Conservation (phyloP, 345 rosid species). For the Lepidium didymum region DNA sequence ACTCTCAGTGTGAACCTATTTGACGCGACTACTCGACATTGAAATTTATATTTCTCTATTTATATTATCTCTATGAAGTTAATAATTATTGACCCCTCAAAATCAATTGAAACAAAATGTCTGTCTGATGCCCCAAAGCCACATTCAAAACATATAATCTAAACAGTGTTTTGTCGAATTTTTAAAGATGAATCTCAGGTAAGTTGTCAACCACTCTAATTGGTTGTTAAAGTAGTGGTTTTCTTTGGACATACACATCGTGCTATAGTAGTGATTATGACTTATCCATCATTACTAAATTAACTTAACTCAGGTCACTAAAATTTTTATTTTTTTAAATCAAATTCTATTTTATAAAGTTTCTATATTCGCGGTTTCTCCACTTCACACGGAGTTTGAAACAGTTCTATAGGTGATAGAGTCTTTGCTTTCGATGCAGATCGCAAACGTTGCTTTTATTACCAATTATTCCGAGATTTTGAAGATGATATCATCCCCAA, state of each 20-base stretch:
- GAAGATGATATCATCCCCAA: too few species aligned
- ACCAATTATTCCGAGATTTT: too few species aligned
- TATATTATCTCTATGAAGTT: background rate
- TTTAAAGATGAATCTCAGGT: background rate
- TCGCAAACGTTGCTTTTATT: too few species aligned
- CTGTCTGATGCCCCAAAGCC: slow-evolving; percentile 9
- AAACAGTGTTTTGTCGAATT: slow-evolving; percentile 2
- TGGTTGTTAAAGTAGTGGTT: slow-evolving; percentile 21
- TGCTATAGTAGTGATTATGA: slow-evolving; percentile 5
- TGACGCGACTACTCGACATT: slow-evolving; percentile 62
- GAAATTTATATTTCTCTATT: slow-evolving; percentile 12
- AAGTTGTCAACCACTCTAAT: slow-evolving; percentile 7
- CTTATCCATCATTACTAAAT: background rate
- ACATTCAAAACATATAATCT: slow-evolving; percentile 18
- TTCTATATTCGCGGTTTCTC: too few species aligned
- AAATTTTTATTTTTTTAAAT: too few species aligned
- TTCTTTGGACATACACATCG: background rate
- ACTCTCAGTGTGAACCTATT: slow-evolving; percentile 17
- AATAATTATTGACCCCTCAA: slow-evolving; percentile 9
- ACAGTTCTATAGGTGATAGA: too few species aligned
- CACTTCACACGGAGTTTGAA: too few species aligned
- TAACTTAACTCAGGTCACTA: too few species aligned
- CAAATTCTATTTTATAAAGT: too few species aligned
- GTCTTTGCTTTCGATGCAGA: too few species aligned
- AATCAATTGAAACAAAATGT: slow-evolving; percentile 8